Percentiles rank a stretch among this genome's conserved stretches.
phyloP scores from a whole-genome alignment of 2,329 filamentous ascomycete species.

The Aspergillus glaucus region DNA sequence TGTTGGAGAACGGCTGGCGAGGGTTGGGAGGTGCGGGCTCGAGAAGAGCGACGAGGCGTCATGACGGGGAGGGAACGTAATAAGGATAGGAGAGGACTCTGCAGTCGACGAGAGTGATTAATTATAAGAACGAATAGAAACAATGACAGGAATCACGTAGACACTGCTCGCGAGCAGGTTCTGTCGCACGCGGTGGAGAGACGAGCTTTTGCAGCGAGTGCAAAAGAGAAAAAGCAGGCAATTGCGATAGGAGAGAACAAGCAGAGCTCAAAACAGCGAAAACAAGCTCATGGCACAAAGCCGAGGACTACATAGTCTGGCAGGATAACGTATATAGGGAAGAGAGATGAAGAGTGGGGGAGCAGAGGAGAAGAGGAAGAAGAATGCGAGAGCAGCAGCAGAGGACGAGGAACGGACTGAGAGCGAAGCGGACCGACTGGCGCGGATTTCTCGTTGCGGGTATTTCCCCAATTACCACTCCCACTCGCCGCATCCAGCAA shows the following conservation, averaged over 20 bases:
- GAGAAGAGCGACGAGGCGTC: conserved; percentile 82
- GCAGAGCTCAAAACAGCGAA: conserved; percentile 18
- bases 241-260: conserved; percentile 9
- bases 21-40: conserved; percentile 73
- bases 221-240: conserved; percentile 11
- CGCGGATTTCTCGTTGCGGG: conserved; percentile 1
- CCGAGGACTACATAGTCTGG: conserved; percentile 37
- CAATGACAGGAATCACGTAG: conserved; percentile 5
- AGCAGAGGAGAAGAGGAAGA: conserved; percentile 26
- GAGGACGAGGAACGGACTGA: conserved; percentile 17
- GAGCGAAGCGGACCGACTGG: conserved; percentile 5
- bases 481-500: not conserved
- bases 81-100: conserved; percentile 8
- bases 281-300: conserved; percentile 26
- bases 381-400: conserved; percentile 20
- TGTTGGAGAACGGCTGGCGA: conserved; percentile 64
- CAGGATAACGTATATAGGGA: conserved; percentile 27
- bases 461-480: not conserved
- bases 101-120: conserved; percentile 1
- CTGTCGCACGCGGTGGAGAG: conserved; percentile 18
- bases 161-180: conserved; percentile 14
- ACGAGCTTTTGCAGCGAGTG: conserved; percentile 13
- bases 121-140: conserved; percentile 5
- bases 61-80: conserved; percentile 31
- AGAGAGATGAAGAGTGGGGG: conserved; percentile 26